These are phyloP conservation scores for Scutellaria barbata DNA, from an alignment of 257 asterid genomes.

Conservation along the genomic window DNA sequence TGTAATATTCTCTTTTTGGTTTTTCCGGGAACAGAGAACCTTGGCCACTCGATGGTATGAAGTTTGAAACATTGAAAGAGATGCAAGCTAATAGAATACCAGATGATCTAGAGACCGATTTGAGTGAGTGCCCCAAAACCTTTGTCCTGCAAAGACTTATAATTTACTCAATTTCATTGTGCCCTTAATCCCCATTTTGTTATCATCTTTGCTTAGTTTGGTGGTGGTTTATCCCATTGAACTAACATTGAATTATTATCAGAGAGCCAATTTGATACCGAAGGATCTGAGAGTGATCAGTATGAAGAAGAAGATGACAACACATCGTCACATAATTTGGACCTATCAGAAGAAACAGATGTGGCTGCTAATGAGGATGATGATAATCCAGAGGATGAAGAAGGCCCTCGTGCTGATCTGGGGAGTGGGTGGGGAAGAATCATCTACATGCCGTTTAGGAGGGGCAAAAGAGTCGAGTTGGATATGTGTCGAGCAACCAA, in stretches of 20 bases:
- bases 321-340: slow-evolving; percentile 21
- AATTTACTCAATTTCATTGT: neutral
- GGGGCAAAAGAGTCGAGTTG: slow-evolving; percentile 80
- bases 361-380: slow-evolving; percentile 42
- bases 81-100: slow-evolving; percentile 64
- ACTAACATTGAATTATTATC: slow-evolving; percentile 31
- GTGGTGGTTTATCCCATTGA: neutral
- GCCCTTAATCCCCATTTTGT: neutral
- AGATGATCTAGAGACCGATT: slow-evolving; percentile 66
- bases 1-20: neutral
- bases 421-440: slow-evolving; percentile 98
- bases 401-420: slow-evolving; percentile 60
- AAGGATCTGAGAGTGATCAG: slow-evolving; percentile 35
- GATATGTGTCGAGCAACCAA: slow-evolving; percentile 77
- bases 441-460: slow-evolving; percentile 67
- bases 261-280: slow-evolving; percentile 63
- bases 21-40: slow-evolving; percentile 52
- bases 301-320: slow-evolving; percentile 43
- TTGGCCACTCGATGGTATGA: slow-evolving; percentile 95
- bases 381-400: slow-evolving; percentile 39
- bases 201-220: neutral
- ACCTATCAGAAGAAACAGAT: slow-evolving; percentile 48
- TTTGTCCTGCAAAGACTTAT: neutral
- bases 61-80: slow-evolving; percentile 81
- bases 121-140: slow-evolving; percentile 48